These are phyloP conservation scores for Plasmopara viticola DNA, from an alignment of 352 stramenopile species.

Conservation along the genomic window DNA sequence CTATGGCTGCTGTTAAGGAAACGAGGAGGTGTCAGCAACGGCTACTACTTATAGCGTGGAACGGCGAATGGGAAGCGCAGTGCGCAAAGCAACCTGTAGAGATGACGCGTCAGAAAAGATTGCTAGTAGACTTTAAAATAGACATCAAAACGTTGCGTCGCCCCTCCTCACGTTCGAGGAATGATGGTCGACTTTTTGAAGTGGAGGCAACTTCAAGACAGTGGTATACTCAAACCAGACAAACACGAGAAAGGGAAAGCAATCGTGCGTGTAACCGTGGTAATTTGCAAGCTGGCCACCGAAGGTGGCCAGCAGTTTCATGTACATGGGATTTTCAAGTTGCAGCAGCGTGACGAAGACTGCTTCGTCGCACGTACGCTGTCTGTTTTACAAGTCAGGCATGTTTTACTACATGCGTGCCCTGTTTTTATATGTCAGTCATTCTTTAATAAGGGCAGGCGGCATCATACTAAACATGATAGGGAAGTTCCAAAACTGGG, in stretches of 20 bases:
- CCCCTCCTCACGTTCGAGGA: constrained; percentile 7
- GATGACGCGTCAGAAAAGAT: constrained; percentile 15
- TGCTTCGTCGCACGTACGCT: too few relatives aligned
- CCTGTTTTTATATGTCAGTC: too few relatives aligned
- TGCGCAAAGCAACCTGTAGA: constrained; percentile 11
- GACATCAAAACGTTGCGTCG: constrained; percentile 7
- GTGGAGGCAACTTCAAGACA: constrained; percentile 25
- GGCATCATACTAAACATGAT: too few relatives aligned
- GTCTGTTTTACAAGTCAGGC: too few relatives aligned
- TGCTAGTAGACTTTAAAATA: constrained; percentile 3
- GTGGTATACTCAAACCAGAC: constrained; percentile 23
- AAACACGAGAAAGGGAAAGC: neutral
- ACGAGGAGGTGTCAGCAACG: neutral
- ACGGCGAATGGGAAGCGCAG: constrained; percentile 23
- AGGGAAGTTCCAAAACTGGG: too few relatives aligned
- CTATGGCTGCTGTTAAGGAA: neutral
- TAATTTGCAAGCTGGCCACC: neutral
- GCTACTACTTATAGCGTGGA: constrained; percentile 32
- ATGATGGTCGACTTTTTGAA: constrained; percentile 19
- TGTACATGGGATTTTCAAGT: neutral
- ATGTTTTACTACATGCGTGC: too few relatives aligned
- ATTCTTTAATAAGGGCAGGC: too few relatives aligned
- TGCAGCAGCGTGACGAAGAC: neutral
- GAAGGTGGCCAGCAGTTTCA: neutral
- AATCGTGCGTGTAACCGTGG: neutral